Conservation (phyloP, 2,329 filamentous ascomycete species). For the Aspergillus nomiae region DNA sequence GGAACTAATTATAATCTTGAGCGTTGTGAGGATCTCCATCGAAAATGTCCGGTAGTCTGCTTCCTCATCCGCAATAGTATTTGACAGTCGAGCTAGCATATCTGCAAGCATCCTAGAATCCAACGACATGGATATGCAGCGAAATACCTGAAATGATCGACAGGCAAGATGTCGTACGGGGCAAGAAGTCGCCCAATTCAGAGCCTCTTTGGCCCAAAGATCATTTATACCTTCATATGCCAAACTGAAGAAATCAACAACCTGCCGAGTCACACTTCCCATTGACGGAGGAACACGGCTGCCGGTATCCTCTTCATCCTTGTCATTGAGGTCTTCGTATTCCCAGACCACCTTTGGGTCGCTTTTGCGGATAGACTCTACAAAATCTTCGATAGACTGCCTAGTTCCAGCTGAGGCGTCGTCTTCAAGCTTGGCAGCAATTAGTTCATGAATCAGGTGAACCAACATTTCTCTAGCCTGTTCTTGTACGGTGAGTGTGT, state of each 20-base stretch:
- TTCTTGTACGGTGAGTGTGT: slow-evolving; percentile 91
- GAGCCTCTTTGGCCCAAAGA: slow-evolving; percentile 83
- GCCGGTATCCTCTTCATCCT: slow-evolving; percentile 68
- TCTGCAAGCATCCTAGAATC: slow-evolving; percentile 95
- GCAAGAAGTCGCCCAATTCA: slow-evolving; percentile 96
- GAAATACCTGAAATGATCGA: slow-evolving; percentile 94
- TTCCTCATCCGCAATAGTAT: slow-evolving; percentile 95
- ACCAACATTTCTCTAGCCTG: slow-evolving; percentile 97
- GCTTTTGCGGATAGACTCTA: slow-evolving; percentile 82
- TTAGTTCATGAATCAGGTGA: slow-evolving; percentile 92
- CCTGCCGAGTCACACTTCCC: slow-evolving; percentile 77
- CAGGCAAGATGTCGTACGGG: slow-evolving; percentile 93
- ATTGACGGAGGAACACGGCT: slow-evolving; percentile 85
- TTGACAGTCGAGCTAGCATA: slow-evolving; percentile 92
- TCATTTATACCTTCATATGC: slow-evolving; percentile 85
- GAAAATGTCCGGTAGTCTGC: slow-evolving; percentile 94
- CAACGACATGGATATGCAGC: slow-evolving; percentile 85
- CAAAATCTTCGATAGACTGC: slow-evolving; percentile 79
- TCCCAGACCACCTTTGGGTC: slow-evolving; percentile 86
- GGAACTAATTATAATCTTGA: slow-evolving; percentile 88
- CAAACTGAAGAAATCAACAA: slow-evolving; percentile 81
- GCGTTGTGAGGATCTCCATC: slow-evolving; percentile 93
- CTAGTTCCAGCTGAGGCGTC: slow-evolving; percentile 68
- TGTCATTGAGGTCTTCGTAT: slow-evolving; percentile 90
- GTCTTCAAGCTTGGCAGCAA: slow-evolving; percentile 77